phyloP scores from a whole-genome alignment of 2,329 filamentous ascomycete genomes.

The Phymatotrichopsis omnivora region DNA sequence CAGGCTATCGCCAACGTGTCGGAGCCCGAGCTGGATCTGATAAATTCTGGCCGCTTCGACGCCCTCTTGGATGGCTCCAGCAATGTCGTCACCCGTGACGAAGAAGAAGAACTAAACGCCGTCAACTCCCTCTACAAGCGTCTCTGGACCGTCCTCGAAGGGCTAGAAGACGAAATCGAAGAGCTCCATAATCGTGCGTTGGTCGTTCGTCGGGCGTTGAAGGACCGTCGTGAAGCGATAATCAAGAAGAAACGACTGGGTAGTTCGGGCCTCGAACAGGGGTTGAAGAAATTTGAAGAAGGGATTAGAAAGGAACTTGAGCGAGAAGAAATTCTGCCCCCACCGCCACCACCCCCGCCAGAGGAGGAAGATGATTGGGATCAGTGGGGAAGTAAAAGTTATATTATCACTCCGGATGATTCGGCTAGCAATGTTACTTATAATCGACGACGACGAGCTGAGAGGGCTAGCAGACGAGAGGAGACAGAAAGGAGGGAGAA shows the following conservation, averaged over 20 bases:
- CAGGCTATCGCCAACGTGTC: slow-evolving; percentile 22
- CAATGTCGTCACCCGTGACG: slow-evolving; percentile 25
- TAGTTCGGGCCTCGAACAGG: background rate
- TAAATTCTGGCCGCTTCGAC: slow-evolving; percentile 28
- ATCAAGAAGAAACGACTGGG: slow-evolving; percentile 18
- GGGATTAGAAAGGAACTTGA: slow-evolving; percentile 5
- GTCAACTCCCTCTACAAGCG: slow-evolving; percentile 21
- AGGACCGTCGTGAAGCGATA: slow-evolving; percentile 26
- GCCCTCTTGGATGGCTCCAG: slow-evolving; percentile 26
- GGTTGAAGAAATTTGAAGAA: background rate
- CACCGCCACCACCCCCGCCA: too few relatives aligned
- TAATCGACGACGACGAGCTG: slow-evolving; percentile 21
- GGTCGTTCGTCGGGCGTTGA: slow-evolving; percentile 26
- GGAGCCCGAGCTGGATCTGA: slow-evolving; percentile 26
- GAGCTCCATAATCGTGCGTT: slow-evolving; percentile 27
- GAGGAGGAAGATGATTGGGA: slow-evolving; percentile 15
- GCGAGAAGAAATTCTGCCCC: background rate
- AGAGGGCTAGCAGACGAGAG: slow-evolving; percentile 4
- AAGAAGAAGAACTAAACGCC: slow-evolving; percentile 25
- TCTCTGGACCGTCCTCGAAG: slow-evolving; percentile 23
- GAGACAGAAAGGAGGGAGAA: slow-evolving; percentile 8
- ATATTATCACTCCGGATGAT: slow-evolving; percentile 23
- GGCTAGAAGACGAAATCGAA: slow-evolving; percentile 27
- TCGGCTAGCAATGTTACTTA: slow-evolving; percentile 26
- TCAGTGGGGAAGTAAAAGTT: slow-evolving; percentile 20